Evolutionary conservation across 768 basidiomycete genomes (phyloP), one percentile per base, ranked within the genome.

Genomic region (Lenzites betulinus): DNA sequence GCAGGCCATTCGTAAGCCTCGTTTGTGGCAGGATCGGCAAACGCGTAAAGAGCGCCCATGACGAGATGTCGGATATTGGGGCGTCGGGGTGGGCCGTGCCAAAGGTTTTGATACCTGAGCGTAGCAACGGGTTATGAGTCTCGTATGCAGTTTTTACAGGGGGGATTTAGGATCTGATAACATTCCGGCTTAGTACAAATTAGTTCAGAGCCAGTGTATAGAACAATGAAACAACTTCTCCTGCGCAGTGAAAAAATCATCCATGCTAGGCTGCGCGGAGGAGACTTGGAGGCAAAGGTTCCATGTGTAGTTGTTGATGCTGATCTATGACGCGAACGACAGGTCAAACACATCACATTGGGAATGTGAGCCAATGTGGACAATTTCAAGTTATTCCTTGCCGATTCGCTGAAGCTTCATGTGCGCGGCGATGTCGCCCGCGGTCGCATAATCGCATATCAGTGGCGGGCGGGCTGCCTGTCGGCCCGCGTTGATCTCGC

Each of bases 281-380:
- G 25, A 11, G 7, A 26, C 33, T 7, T 23, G 35, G 12, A 64
- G 48, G 13, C 57, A 48, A 13, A 42, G 25, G 25, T 64, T 77
- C 54, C 70, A 83, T 79, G 77, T 80, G 75, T 80, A 80, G 71
- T 87, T 86, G 60, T 88, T 88, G 60, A 87, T 86, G 7, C 87
- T 86, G 51, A 86, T 75, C 83, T 83, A 87, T 3, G 81, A 84
- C 6, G 83, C 84, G 54, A 70, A 70, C 13, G 71, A 53, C 7
- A 69, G 51, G 46, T 66, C 62, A 0, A 42, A 35, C 8, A 62
- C 28, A 2, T 51, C 67, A 63, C 67, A 66, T 8, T 61, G 62
- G 9, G 67, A 66, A 39, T 62, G 62, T 22, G 55, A 9, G 23
- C 63, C 67, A 9, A 65, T 33, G 1, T 56, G 28, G 7, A 75